Evolutionary conservation across 108 stramenopile genomes (phyloP).

Genomic region (Nannochloropsis oceanica): DNA sequence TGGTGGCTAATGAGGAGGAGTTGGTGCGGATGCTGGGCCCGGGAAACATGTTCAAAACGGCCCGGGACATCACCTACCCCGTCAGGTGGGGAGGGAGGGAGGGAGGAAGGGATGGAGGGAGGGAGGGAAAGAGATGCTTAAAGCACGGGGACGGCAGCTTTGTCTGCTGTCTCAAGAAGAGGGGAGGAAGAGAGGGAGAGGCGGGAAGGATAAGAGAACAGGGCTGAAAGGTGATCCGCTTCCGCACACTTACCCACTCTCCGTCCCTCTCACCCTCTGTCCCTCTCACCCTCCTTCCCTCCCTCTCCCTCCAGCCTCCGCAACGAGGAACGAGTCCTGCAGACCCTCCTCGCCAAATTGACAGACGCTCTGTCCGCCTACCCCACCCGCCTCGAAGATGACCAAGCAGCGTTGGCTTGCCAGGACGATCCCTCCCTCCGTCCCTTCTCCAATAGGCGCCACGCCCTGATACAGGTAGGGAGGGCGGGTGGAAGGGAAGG

Average conservation of each 20-base stretch:
- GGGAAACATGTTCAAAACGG: conserved; percentile 6
- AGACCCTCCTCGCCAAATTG: background rate
- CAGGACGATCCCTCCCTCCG: background rate
- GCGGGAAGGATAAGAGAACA: background rate
- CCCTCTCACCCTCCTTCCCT: background rate
- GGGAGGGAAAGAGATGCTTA: background rate
- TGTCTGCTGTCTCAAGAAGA: background rate
- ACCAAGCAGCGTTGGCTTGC: background rate
- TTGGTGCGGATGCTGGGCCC: conserved; percentile 16
- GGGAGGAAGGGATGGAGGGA: background rate
- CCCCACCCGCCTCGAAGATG: conserved; percentile 32
- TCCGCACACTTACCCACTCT: background rate
- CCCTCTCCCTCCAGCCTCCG: conserved; percentile 6
- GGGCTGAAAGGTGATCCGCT: background rate
- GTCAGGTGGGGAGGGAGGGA: background rate
- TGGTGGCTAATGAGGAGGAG: conserved; percentile 24
- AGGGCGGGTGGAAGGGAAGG: background rate
- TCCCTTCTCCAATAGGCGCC: conserved; percentile 28
- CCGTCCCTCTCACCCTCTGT: background rate
- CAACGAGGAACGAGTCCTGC: conserved; percentile 25
- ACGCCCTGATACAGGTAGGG: conserved; percentile 34
- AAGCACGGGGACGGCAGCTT: background rate
- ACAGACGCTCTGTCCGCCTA: conserved; percentile 14
- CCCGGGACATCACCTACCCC: conserved; percentile 7
- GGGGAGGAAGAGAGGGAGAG: background rate